Evolutionary conservation across 2,329 filamentous ascomycete species (phyloP), one percentile per base, ranked within the genome.

Genomic region (Penicillium griseofulvum): DNA sequence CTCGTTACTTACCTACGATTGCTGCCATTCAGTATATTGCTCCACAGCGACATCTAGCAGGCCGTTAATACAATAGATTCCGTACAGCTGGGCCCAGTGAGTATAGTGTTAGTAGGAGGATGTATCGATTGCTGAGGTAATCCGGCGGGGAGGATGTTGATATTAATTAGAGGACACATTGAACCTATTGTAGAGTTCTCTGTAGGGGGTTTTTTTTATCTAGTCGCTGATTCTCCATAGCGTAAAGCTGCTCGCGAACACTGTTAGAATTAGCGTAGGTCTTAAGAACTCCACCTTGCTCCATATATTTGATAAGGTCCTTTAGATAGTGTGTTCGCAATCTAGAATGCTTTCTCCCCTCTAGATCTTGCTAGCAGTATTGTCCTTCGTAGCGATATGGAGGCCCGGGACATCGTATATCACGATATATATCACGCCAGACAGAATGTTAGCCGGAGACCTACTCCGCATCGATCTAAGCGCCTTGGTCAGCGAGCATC

Each of bases 281-380:
- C 26, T 44, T 26, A 26, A 44, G 24, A 12, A 49, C 42, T n/a
- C 57, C 50, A 7, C 52, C 52, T 31, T 59, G n/a, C 45, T 68
- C 50, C 39, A 67, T 61, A 57, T 65, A 64, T 41, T 57, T 59
- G 31, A 73, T 55, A 49, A 74, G 61, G 29, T 39, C 59, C 56
- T 59, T 71, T 9, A 73, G 54, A 54, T 72, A 64, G 47, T 58
- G 22, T 29, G n/a, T 29, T 17, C 64, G 63, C 1, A 74, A 63
- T 53, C 59, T 68, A 41, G 72, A 69, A 56, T 74, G 68, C 61
- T 58, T 73, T 67, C 65, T 72, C 60, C 55, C 63, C 50, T 60
- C n/a, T n/a, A 67, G 66, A 56, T 74, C 67, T 41, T 62, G 54
- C 71, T 65, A 76, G 61, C 65, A 74, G 54, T 73, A 61, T 37